Conservation (phyloP, 73 alveolate genomes). For the Tetrahymena borealis region DNA sequence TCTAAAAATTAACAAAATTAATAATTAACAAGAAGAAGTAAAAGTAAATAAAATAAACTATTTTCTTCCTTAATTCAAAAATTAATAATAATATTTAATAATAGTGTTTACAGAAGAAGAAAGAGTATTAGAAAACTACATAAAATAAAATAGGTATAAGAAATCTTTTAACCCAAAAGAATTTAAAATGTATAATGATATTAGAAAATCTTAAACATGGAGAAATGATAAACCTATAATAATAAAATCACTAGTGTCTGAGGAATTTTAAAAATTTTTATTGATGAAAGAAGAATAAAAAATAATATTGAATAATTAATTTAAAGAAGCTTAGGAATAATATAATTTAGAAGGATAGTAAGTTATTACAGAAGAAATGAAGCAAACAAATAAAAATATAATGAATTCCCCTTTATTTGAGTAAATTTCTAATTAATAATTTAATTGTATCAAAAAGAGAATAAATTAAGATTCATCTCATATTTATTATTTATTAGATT, state of each 20-base stretch:
- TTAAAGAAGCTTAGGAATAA: not conserved
- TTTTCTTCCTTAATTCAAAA: not conserved
- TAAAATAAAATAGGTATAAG: not conserved
- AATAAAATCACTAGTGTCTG: not conserved
- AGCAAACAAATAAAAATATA: not conserved
- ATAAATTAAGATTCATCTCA: no score
- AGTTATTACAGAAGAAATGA: not conserved
- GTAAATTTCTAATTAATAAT: no score
- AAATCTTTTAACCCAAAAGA: not conserved
- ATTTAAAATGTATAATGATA: not conserved
- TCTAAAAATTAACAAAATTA: not conserved
- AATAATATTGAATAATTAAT: not conserved
- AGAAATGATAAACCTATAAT: not conserved
- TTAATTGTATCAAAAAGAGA: no score
- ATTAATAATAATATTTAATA: not conserved
- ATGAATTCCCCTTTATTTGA: not conserved
- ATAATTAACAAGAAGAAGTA: not conserved
- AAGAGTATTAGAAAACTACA: not conserved
- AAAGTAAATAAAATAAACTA: not conserved
- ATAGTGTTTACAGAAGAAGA: not conserved
- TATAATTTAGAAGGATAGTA: not conserved
- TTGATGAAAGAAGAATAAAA: not conserved
- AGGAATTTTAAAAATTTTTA: not conserved
- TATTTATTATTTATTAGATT: no score
- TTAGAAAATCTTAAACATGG: not conserved